A percentile compares a stretch with the other conserved stretches of the same genome.
phyloP scores from a whole-genome alignment of 495 filamentous ascomycete genomes.

The Penicillium lividum region DNA sequence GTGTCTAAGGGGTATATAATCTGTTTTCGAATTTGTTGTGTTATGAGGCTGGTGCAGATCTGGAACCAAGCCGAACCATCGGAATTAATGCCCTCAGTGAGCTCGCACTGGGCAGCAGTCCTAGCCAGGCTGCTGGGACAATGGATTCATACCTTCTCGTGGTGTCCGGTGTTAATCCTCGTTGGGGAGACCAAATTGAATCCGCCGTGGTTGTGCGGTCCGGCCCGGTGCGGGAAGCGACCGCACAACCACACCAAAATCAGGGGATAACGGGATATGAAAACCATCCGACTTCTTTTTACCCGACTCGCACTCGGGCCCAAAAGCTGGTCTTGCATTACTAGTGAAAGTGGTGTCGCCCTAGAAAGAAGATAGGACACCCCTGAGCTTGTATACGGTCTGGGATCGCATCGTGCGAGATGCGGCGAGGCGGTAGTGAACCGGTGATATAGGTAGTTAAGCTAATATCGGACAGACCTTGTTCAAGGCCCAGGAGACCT shows the following conservation, averaged over 20 bases:
- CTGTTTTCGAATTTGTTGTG: too few relatives aligned
- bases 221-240: conserved; percentile 7
- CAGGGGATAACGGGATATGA: conserved; percentile 15
- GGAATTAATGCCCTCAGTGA: conserved; percentile 7
- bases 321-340: conserved; percentile 19
- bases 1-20: too few relatives aligned
- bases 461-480: conserved; percentile 20
- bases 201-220: conserved; percentile 19
- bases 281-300: conserved; percentile 18
- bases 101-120: conserved; percentile 12
- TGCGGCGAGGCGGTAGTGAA: conserved; percentile 21
- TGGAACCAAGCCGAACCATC: too few relatives aligned
- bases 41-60: too few relatives aligned
- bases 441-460: conserved; percentile 19
- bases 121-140: conserved; percentile 14
- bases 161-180: conserved; percentile 19
- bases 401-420: conserved; percentile 25
- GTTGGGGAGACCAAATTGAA: conserved; percentile 16
- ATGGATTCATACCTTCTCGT: conserved; percentile 21
- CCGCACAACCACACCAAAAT: conserved; percentile 16
- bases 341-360: conserved; percentile 19
- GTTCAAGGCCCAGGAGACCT: conserved; percentile 21
- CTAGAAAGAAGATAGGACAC: conserved; percentile 23
- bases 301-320: conserved; percentile 19
- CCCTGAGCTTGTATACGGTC: conserved; percentile 23